These are phyloP conservation scores for Backusella liffmaniae DNA, from an alignment of 192 early-diverging fungal species.

Conservation along the genomic window DNA sequence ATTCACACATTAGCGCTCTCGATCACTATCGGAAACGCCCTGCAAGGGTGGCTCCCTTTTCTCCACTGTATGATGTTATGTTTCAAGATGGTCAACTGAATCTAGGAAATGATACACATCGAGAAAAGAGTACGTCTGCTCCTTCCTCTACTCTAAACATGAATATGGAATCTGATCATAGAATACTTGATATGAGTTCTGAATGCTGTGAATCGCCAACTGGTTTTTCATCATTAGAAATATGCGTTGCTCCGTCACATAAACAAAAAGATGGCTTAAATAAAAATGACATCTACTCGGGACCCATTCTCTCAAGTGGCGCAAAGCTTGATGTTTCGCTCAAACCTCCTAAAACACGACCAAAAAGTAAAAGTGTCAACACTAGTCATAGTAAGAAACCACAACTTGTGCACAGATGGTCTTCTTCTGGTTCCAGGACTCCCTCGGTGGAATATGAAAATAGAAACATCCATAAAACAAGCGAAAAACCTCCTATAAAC, in stretches of 20 bases:
- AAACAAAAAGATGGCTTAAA: background rate
- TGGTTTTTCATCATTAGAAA: background rate
- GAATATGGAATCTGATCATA: background rate
- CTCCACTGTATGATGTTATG: background rate
- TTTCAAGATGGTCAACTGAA: background rate
- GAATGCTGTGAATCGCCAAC: background rate
- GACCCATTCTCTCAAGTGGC: background rate
- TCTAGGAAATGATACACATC: background rate
- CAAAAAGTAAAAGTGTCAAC: background rate
- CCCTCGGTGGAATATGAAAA: background rate
- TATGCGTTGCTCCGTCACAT: background rate
- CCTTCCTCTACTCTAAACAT: background rate
- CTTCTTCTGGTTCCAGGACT: background rate
- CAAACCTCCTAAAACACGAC: background rate
- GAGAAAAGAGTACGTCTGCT: background rate
- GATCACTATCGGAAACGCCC: background rate
- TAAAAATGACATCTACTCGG: background rate
- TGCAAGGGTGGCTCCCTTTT: background rate
- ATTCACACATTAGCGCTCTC: background rate
- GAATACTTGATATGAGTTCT: background rate
- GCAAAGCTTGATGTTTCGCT: background rate
- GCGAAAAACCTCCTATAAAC: background rate
- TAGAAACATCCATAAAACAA: background rate
- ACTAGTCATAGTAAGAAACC: background rate
- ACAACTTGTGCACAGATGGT: background rate